Base-by-base conservation (phyloP, 208 protist species). In the Trypanosoma conorhini region DNA sequence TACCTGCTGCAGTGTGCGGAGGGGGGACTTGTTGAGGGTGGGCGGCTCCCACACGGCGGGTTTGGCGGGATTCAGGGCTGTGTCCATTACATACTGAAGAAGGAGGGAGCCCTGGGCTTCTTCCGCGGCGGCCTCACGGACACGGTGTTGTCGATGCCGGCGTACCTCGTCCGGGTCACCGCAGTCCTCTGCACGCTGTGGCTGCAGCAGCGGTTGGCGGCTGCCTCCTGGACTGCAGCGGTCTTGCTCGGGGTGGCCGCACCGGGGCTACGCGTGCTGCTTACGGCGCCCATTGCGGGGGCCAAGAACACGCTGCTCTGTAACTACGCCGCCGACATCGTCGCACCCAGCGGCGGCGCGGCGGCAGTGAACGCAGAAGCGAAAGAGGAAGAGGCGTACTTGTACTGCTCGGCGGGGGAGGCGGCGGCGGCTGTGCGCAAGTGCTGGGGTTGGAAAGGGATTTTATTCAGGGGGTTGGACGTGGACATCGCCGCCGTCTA, bases 401-500 rank as follows among this genome's bases (percentile, higher is more conserved):
- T 65, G 38, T 74, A 67, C 30, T 61, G 10, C 21, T 62, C 68
- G 21, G 28, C 68, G 28, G 50, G 31, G 35, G 68, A 74, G 33
- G 68, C 60, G 0, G 48, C 60, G 13, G 51, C 46, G 17, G 68
- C 48, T 22, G 60, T 74, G 19, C n/a, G 26, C 15, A 51, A 35
- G 1, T 21, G 26, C 31, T 70, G n/a, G 9, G 71, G 71, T 17
- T 70, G 40, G 64, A 55, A 54, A 17, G 56, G 67, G 7, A 50
- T 83, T 35, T 72, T 78, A 26, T 62, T 63, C 42, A 77, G 75
- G 28, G 71, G 82, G n/a, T 57, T 83, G 3, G 82, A 84, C 24
- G 69, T 82, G 21, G 79, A 82, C 57, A 51, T 87, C 35, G 60
- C 48, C 8, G 62, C 68, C 30, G 30, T 63, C 8, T 65, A 65